Conservation (phyloP, 23 red algal species). For the Gracilaria gracilis region DNA sequence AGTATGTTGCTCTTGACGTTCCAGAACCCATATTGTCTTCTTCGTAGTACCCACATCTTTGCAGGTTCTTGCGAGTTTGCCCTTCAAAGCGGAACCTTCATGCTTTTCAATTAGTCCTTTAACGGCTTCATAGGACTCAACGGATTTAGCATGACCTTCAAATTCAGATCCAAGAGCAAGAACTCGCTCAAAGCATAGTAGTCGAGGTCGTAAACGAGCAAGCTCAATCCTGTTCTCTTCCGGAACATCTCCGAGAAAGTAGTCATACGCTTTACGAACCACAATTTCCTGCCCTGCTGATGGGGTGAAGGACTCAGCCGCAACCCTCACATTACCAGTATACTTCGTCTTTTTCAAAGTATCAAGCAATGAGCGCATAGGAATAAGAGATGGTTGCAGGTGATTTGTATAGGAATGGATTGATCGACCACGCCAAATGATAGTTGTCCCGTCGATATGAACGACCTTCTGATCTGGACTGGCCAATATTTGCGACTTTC, state of each 20-base stretch:
- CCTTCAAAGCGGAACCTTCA: not conserved
- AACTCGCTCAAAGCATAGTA: conserved; percentile 54
- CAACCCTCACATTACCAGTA: conserved; percentile 13
- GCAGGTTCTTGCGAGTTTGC: conserved; percentile 10
- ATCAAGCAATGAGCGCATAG: conserved; percentile 55
- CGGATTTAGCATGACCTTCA: conserved; percentile 30
- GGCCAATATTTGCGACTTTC: not conserved
- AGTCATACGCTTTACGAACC: conserved; percentile 40
- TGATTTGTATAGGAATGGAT: conserved; percentile 29
- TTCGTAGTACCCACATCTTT: conserved; percentile 21
- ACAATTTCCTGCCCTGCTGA: not conserved
- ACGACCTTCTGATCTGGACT: conserved; percentile 35
- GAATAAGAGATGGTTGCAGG: conserved; percentile 36
- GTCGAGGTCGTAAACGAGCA: conserved; percentile 16
- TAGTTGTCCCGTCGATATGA: conserved; percentile 46
- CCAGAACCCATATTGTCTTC: conserved; percentile 49
- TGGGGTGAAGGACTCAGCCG: conserved; percentile 46
- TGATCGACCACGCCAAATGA: conserved; percentile 56
- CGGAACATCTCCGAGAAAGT: conserved; percentile 51
- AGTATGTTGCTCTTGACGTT: conserved; percentile 23
- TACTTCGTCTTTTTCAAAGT: conserved; percentile 30
- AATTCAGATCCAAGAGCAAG: conserved; percentile 53
- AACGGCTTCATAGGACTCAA: conserved; percentile 25
- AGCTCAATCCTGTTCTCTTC: conserved; percentile 40
- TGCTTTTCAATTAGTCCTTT: conserved; percentile 51